A percentile compares a stretch with the other conserved stretches of the same genome.
Conservation (phyloP, 192 early-diverging fungal species). For the Podila minutissima region DNA sequence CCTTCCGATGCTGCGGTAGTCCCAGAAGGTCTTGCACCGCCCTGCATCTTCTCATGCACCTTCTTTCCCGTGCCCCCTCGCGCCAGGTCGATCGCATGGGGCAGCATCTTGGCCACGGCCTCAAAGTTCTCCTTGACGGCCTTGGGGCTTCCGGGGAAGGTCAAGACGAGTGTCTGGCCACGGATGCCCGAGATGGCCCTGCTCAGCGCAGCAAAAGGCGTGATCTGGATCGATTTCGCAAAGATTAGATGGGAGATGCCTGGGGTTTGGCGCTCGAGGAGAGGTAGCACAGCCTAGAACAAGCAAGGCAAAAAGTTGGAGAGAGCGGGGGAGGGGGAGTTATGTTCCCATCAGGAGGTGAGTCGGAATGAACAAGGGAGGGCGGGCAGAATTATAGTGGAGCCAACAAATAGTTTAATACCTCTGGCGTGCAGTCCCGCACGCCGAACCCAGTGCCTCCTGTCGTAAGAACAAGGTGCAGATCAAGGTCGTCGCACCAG, state of each 20-base stretch:
- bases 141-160: slow-evolving; percentile 91
- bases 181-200: slow-evolving; percentile 78
- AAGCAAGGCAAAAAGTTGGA: neutral
- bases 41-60: slow-evolving; percentile 63
- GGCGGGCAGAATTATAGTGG: neutral
- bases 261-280: slow-evolving; percentile 74
- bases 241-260: slow-evolving; percentile 87
- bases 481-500: slow-evolving; percentile 59
- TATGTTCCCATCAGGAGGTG: neutral
- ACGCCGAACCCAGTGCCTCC: slow-evolving; percentile 95
- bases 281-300: slow-evolving; percentile 72
- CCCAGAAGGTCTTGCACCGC: slow-evolving; percentile 32
- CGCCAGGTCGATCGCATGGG: slow-evolving; percentile 83
- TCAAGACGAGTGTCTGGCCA: slow-evolving; percentile 73
- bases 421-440: slow-evolving; percentile 91
- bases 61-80: slow-evolving; percentile 67
- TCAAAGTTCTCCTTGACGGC: slow-evolving; percentile 86
- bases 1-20: neutral
- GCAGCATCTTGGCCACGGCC: slow-evolving; percentile 75
- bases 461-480: slow-evolving; percentile 81
- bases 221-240: slow-evolving; percentile 77
- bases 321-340: no score
- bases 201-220: slow-evolving; percentile 90
- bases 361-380: neutral
- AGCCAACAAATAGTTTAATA: slow-evolving; percentile 24